A percentile compares a stretch with the other conserved stretches of the same genome.
These are phyloP conservation scores for Backusella westeae DNA, from an alignment of 192 early-diverging fungal genomes.

Conservation along the genomic window DNA sequence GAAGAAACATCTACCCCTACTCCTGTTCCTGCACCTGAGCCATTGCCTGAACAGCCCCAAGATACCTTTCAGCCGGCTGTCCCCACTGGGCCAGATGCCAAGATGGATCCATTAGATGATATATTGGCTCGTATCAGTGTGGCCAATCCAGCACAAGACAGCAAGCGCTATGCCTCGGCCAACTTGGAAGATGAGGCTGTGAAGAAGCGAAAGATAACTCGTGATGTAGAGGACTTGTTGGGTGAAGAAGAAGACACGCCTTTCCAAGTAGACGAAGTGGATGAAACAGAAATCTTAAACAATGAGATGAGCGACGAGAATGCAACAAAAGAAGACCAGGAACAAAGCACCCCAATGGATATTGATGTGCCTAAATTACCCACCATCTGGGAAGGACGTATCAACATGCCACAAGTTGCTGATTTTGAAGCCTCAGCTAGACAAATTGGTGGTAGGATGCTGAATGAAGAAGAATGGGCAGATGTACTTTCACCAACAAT, in stretches of 20 bases:
- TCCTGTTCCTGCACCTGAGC: background rate
- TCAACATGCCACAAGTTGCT: conserved; percentile 65
- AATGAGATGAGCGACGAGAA: background rate
- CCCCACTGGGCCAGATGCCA: conserved; percentile 17
- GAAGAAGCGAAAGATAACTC: conserved; percentile 28
- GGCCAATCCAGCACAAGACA: conserved; percentile 30
- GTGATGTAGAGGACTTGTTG: conserved; percentile 24
- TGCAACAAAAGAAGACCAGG: background rate
- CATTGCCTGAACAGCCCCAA: background rate
- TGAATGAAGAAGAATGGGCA: conserved; percentile 51
- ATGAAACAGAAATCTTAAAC: conserved; percentile 9
- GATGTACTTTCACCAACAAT: conserved; percentile 57
- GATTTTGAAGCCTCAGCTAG: conserved; percentile 51
- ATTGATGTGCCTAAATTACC: background rate
- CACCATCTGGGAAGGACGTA: conserved; percentile 58
- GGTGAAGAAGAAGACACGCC: conserved; percentile 27
- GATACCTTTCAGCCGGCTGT: background rate
- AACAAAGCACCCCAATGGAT: background rate
- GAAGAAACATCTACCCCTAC: background rate
- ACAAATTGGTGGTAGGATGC: conserved; percentile 58
- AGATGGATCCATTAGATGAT: conserved; percentile 49
- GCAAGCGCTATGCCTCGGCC: conserved; percentile 34
- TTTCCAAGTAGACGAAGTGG: conserved; percentile 26
- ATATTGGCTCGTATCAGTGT: conserved; percentile 51
- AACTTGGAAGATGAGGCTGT: conserved; percentile 32